phyloP scores from a whole-genome alignment of 257 asterid genomes.

The Datura wrightii region DNA sequence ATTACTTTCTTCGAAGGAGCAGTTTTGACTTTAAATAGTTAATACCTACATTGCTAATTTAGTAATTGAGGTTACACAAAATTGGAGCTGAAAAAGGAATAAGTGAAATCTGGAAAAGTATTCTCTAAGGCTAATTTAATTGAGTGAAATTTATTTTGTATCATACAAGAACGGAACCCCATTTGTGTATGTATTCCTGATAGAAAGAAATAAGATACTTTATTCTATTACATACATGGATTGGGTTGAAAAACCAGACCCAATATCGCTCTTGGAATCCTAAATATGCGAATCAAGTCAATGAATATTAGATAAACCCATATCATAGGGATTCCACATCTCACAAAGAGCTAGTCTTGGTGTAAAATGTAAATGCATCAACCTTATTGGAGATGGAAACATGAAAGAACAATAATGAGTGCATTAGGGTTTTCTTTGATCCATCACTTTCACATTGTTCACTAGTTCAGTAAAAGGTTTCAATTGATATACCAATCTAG shows the following conservation, averaged over 20 bases:
- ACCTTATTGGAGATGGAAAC: not conserved
- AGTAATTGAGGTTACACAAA: not conserved
- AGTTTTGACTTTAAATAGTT: not conserved
- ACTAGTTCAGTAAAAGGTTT: not conserved
- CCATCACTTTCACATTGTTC: not conserved
- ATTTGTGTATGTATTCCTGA: not conserved
- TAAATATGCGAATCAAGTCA: not conserved
- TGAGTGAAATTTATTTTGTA: not conserved
- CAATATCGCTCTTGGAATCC: not conserved
- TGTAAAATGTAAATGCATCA: not conserved
- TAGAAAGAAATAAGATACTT: not conserved
- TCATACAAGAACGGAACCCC: not conserved
- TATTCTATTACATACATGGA: not conserved
- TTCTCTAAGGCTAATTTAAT: not conserved
- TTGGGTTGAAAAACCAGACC: not conserved
- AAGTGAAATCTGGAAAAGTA: not conserved
- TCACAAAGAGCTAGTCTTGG: not conserved
- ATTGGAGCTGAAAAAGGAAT: not conserved
- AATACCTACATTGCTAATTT: not conserved
- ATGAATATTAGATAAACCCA: not conserved
- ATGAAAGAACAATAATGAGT: not conserved
- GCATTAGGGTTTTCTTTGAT: not conserved
- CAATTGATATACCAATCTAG: not conserved
- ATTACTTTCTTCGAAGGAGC: not conserved
- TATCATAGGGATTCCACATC: not conserved